Evolutionary conservation across 495 filamentous ascomycete genomes (phyloP), one percentile per base, ranked within the genome.

Genomic region (Neurospora sp.): DNA sequence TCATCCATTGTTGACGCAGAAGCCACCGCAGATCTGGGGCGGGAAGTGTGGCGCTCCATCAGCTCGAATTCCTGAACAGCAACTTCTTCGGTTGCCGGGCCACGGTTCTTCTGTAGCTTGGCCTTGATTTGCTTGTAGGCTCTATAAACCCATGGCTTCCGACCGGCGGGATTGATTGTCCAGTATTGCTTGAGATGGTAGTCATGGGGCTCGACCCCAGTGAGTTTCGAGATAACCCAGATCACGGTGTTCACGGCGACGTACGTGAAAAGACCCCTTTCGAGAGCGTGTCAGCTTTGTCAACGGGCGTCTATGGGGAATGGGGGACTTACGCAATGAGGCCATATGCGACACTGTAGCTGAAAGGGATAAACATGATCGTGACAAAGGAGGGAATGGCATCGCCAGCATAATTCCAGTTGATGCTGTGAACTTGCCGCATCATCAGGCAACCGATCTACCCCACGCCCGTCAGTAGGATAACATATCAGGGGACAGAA

Each of bases 381-480:
- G 92, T 94, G 37, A 94, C 83, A 79, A 96, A 94, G 0, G 93
- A 92, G 0, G 93, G 93, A 16, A 94, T 85, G 4, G 91, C 91
- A 75, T 96, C 93, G 65, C 86, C 86, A 40, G 87, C 85, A 72
- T 86, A 88, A 7, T 77, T 74, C 87, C 86, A 88, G 75, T 88
- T 88, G 72, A 87, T 81, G 40, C 80, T 80, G 65, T 81, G 84
- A 59, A 87, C 82, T 78, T 88, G 86, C 5, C 86, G 82, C 72
- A 88, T 86, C 86, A 88, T 88, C 77, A 88, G 74, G 53, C 84
- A 87, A 4, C 86, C 86, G 14, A 87, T 84, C 85, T 86, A 71
- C 16, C 10, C 4, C 35, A 27, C 9, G 14, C 27, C 39, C 14
- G 72, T 73, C 44, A 73, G 72, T 27, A 8, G 20, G 8, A 6